phyloP scores from a whole-genome alignment of 495 filamentous ascomycete species.

The Lasiosphaeria miniovina region DNA sequence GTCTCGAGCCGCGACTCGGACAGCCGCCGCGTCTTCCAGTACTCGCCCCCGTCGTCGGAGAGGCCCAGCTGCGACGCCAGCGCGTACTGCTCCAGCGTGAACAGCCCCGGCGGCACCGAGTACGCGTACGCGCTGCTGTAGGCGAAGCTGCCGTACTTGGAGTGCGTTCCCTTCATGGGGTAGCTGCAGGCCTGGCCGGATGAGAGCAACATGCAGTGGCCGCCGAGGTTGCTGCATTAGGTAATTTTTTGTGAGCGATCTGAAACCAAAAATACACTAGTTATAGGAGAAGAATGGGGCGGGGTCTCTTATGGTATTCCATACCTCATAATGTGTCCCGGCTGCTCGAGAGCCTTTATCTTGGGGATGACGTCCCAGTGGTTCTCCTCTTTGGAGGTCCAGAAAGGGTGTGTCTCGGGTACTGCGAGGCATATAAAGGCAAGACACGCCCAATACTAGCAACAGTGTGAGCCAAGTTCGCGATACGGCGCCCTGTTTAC shows the following conservation, averaged over 20 bases:
- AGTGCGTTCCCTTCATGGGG: conserved; percentile 72
- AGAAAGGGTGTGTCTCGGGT: conserved; percentile 68
- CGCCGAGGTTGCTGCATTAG: conserved; percentile 46
- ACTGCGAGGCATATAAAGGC: conserved; percentile 71
- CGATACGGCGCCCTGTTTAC: not conserved
- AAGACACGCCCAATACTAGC: conserved; percentile 72
- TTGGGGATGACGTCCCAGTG: conserved; percentile 52
- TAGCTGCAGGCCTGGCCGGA: conserved; percentile 77
- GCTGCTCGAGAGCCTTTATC: conserved; percentile 58
- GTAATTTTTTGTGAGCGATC: not conserved
- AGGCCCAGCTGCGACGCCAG: conserved; percentile 71
- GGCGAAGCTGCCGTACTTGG: conserved; percentile 78
- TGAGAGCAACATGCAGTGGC: conserved; percentile 69
- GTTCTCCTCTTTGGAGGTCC: conserved; percentile 63
- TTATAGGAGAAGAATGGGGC: conserved; percentile 12
- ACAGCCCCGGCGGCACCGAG: conserved; percentile 71
- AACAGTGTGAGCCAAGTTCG: not conserved
- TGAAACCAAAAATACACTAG: not conserved
- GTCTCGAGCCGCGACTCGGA: conserved; percentile 55
- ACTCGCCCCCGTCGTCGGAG: conserved; percentile 74
- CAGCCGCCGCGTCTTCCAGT: conserved; percentile 69
- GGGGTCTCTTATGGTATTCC: conserved; percentile 2
- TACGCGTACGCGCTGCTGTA: conserved; percentile 74
- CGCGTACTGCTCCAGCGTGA: conserved; percentile 71
- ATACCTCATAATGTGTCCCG: conserved; percentile 63